phyloP scores from a whole-genome alignment of 108 stramenopile species.

The Nitzschia sp. region DNA sequence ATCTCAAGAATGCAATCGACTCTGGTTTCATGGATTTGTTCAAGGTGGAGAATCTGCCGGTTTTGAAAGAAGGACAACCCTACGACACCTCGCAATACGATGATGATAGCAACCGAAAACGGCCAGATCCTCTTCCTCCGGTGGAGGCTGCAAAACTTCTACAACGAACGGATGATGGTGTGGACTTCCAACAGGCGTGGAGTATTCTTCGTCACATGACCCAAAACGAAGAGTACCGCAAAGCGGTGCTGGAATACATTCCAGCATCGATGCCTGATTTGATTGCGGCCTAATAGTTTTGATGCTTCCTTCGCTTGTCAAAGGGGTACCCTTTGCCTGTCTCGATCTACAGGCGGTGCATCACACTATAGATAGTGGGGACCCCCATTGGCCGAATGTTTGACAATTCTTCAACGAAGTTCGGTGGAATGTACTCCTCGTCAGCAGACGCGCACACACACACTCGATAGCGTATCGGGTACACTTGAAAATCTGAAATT shows the following conservation, averaged over 20 bases:
- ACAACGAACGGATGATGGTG: constrained; percentile 65
- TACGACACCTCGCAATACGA: constrained; percentile 78
- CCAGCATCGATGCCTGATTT: neutral
- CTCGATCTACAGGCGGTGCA: too few relatives aligned
- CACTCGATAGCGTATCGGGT: too few relatives aligned
- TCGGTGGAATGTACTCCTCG: too few relatives aligned
- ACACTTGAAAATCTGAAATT: too few relatives aligned
- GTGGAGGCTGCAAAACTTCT: constrained; percentile 57
- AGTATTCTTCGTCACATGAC: constrained; percentile 70
- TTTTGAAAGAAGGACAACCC: constrained; percentile 28
- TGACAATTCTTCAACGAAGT: too few relatives aligned
- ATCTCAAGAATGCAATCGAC: constrained; percentile 83
- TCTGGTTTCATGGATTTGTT: constrained; percentile 81
- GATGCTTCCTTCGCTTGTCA: neutral
- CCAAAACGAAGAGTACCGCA: constrained; percentile 51
- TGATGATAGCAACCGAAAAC: neutral
- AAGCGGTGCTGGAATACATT: constrained; percentile 30
- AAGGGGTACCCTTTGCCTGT: neutral
- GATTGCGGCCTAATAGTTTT: neutral
- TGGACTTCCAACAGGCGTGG: constrained; percentile 70
- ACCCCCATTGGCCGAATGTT: too few relatives aligned
- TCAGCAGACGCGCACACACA: too few relatives aligned
- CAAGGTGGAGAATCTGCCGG: constrained; percentile 44
- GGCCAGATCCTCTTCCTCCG: constrained; percentile 34
- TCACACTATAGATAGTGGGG: too few relatives aligned